phyloP scores from a whole-genome alignment of 2,329 filamentous ascomycete species.

The Eurotiales sp. region DNA sequence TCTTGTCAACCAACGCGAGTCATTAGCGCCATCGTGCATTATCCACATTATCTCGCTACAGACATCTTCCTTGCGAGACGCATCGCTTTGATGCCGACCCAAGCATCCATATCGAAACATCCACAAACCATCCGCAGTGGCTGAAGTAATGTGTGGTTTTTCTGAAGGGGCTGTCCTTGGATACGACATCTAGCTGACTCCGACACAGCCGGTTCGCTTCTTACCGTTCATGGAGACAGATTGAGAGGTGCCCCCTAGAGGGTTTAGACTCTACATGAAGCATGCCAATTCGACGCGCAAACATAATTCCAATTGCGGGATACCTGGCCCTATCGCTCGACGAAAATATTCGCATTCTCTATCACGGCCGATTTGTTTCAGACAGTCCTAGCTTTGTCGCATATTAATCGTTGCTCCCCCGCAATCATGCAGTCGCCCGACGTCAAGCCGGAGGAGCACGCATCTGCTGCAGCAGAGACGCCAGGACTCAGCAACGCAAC shows the following conservation, averaged over 20 bases:
- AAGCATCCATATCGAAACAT: too few relatives aligned
- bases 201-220: not conserved
- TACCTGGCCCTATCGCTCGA: not conserved
- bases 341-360: not conserved
- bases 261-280: not conserved
- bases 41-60: too few relatives aligned
- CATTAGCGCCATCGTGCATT: too few relatives aligned
- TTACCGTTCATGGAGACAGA: constrained; percentile 1
- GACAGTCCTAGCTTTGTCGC: not conserved
- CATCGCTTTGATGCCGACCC: too few relatives aligned
- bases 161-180: not conserved
- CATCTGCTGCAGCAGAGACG: constrained; percentile 2
- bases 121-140: not conserved
- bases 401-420: not conserved
- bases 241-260: not conserved
- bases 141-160: not conserved
- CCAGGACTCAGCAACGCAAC: constrained; percentile 1
- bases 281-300: constrained; percentile 2
- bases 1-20: too few relatives aligned
- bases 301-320: not conserved
- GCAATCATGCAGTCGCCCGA: constrained; percentile 7
- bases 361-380: not conserved
- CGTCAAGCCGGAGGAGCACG: constrained; percentile 8
- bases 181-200: not conserved
- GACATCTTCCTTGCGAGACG: too few relatives aligned